These are phyloP conservation scores for Taiozyma onychis DNA, from an alignment of 1,139 yeast genomes.

Conservation along the genomic window DNA sequence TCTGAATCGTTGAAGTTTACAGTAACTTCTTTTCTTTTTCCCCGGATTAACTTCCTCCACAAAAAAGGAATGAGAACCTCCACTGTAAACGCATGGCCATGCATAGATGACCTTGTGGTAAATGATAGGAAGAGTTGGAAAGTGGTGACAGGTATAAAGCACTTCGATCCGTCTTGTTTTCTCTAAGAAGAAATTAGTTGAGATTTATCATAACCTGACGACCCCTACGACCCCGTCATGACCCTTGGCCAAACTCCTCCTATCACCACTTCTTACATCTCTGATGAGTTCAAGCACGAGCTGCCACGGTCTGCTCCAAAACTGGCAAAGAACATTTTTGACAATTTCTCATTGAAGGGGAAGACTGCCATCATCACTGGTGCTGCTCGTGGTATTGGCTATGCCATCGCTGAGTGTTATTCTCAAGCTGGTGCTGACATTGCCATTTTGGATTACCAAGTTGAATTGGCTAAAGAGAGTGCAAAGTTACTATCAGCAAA, in stretches of 20 bases:
- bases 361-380: slow-evolving; percentile 85
- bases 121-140: neutral
- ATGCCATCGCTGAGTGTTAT: slow-evolving; percentile 60
- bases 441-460: slow-evolving; percentile 67
- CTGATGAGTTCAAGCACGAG: slow-evolving; percentile 24
- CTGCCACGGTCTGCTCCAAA: slow-evolving; percentile 26
- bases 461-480: slow-evolving; percentile 53
- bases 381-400: slow-evolving; percentile 66
- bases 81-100: neutral
- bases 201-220: no score
- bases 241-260: neutral
- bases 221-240: neutral
- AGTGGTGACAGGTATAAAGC: neutral
- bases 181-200: no score
- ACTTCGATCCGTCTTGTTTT: neutral
- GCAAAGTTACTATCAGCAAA: slow-evolving; percentile 52
- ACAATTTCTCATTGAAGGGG: slow-evolving; percentile 64
- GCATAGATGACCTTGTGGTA: slow-evolving; percentile 1
- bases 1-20: no score
- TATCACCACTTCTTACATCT: slow-evolving; percentile 24
- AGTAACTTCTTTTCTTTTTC: neutral
- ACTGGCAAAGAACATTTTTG: slow-evolving; percentile 31
- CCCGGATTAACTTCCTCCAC: slow-evolving; percentile 1
- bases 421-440: slow-evolving; percentile 90
- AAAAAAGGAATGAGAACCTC: neutral